Evolutionary conservation across 306 rosid species (phyloP), one percentile per base, ranked within the genome.

Genomic region (Vigna hirtella): DNA sequence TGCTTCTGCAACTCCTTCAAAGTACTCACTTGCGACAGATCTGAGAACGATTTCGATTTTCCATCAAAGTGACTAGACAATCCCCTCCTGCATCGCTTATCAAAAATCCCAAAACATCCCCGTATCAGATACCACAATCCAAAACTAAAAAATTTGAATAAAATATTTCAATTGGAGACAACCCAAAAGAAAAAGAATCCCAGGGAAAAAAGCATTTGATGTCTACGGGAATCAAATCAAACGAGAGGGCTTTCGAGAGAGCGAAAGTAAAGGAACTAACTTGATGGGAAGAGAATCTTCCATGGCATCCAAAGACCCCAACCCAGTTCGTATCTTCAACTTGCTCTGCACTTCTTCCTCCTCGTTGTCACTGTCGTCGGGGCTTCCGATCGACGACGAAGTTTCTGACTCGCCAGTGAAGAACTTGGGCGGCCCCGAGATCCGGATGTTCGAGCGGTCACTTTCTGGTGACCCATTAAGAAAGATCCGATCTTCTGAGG

Each of bases 221-320:
- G 28, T 28, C 6, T 51, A 51, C 30, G 12, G 34, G 22, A 20
- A 53, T 77, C 52, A 43, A 59, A 66, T 45, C 16, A 80, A 16
- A 12, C 0, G 9, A 0, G 2, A 9, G 22, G 20, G 8, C 0
- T 42, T 42, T 9, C 9, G 17, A 6, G 6, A 22, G 68, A 20
- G 61, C 50, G 15, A 65, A 65, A 66, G 3, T 11, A 66, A 64
- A 69, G 75, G 15, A 17, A 77, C 82, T 83, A 77, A 95, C 98
- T 95, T 95, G 82, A 91, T 88, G 63, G 98, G 98, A 52, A 95
- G 98, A 84, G 98, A 85, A 26, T 92, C 96, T 26, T 95, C 98
- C 13, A 92, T 50, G 0, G 89, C 81, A 70, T 76, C 87, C 43
- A 94, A 57, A 66, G 92, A 85, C 24, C 79, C 83, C 43, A 94